Percentiles rank a stretch among this genome's conserved stretches.
Conservation (phyloP, 495 filamentous ascomycete genomes). For the Neurospora africana region DNA sequence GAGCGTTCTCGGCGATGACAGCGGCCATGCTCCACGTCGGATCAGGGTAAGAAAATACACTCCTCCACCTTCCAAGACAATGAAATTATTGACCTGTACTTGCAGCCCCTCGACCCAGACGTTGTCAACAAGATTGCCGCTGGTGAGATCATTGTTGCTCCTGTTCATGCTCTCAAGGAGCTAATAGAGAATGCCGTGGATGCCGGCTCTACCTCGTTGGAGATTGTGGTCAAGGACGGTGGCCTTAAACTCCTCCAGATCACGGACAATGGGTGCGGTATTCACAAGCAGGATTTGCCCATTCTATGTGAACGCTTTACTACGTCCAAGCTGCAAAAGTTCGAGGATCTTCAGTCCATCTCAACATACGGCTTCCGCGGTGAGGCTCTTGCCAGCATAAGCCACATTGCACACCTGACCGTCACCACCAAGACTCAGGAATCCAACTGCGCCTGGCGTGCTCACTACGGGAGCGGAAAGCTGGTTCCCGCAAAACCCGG, state of each 20-base stretch:
- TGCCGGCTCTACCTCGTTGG: constrained; percentile 83
- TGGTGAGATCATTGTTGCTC: constrained; percentile 98
- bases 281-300: constrained; percentile 82
- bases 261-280: constrained; percentile 95
- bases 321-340: constrained; percentile 89
- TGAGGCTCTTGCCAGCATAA: constrained; percentile 95
- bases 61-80: background rate
- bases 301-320: constrained; percentile 97
- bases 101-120: constrained; percentile 78
- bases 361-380: constrained; percentile 96
- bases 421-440: constrained; percentile 90
- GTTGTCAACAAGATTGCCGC: constrained; percentile 99
- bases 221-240: constrained; percentile 89
- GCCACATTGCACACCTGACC: constrained; percentile 91
- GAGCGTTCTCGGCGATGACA: constrained; percentile 28
- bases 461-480: constrained; percentile 76
- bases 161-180: constrained; percentile 94
- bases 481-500: constrained; percentile 84
- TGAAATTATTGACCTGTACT: background rate
- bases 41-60: constrained; percentile 42
- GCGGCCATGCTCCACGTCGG: constrained; percentile 43
- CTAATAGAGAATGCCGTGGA: constrained; percentile 97
- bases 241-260: constrained; percentile 97
- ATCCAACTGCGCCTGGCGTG: constrained; percentile 80
- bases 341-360: constrained; percentile 88